Base-by-base conservation (phyloP, 1,284 basidiomycete species). In the Ustilago trichophora region DNA sequence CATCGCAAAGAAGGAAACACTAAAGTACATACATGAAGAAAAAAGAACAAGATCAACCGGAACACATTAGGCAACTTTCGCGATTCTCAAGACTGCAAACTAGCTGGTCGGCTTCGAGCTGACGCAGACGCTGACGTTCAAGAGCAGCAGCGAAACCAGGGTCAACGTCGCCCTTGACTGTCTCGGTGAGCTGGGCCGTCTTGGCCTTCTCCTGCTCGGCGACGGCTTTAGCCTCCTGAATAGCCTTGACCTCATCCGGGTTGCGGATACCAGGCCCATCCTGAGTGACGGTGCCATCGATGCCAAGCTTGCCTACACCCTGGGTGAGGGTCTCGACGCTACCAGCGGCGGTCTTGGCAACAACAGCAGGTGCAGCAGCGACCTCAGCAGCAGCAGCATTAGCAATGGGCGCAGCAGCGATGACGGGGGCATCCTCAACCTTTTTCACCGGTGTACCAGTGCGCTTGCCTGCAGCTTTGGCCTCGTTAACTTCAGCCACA, bases 11-110 rank as follows among this genome's bases (percentile, higher is more conserved):
- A n/a, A n/a, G n/a, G n/a, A n/a, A n/a, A n/a, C n/a, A n/a, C n/a
- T n/a, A n/a, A n/a, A n/a, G n/a, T n/a, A n/a, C n/a, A n/a, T n/a
- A n/a, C n/a, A n/a, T n/a, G n/a, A n/a, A n/a, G n/a, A n/a, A n/a
- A n/a, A n/a, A n/a, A n/a, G n/a, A n/a, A n/a, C n/a, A n/a, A n/a
- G n/a, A n/a, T n/a, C n/a, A n/a, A n/a, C 76, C 75, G 8, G 72
- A 75, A 50, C 76, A 78, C 77, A 80, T 80, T 24, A 78, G 59
- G 60, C 81, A 83, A n/a, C n/a, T n/a, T 0, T 78, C 80, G 8
- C 82, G 83, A 41, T 92, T 91, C 83, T 95, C 95, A 82, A 93
- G 91, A 43, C 90, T 91, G 80, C 93, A 95, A 76, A 87, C 82
- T 51, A 95, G 82, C 83, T 90, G 88, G 11, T 88, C 93, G 51